These are phyloP conservation scores for Ustilago vetiveriae DNA, from an alignment of 1,284 basidiomycete genomes.

Conservation along the genomic window DNA sequence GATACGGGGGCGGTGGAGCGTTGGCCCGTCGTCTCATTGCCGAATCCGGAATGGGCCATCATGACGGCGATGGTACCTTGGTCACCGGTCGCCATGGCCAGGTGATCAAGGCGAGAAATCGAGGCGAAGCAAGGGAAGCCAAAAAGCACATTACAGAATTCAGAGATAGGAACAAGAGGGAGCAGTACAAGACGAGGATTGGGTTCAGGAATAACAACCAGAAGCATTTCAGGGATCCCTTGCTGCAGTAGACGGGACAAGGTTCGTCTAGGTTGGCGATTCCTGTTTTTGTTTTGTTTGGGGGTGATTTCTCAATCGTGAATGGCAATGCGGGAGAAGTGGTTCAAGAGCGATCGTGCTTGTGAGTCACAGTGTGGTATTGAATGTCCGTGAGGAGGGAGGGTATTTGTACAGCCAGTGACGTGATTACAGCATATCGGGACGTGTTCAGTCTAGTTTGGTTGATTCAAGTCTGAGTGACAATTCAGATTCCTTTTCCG, in stretches of 20 bases:
- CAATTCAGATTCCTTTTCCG: too few relatives aligned
- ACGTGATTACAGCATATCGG: too few relatives aligned
- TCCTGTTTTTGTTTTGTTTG: neutral
- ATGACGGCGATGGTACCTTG: slow-evolving; percentile 36
- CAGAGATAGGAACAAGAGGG: slow-evolving; percentile 79
- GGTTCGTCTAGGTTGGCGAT: neutral
- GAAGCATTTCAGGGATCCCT: slow-evolving; percentile 65
- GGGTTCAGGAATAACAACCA: slow-evolving; percentile 64
- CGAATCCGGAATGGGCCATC: slow-evolving; percentile 43
- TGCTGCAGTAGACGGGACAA: slow-evolving; percentile 54
- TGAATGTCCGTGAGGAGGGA: too few relatives aligned
- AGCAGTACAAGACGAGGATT: slow-evolving; percentile 83
- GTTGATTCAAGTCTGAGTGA: slow-evolving; percentile 18
- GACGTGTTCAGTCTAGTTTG: slow-evolving; percentile 6
- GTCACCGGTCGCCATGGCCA: slow-evolving; percentile 55
- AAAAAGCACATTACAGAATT: slow-evolving; percentile 86
- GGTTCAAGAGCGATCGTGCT: too few relatives aligned
- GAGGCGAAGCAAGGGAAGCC: slow-evolving; percentile 91
- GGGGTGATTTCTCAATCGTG: too few relatives aligned
- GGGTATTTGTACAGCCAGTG: too few relatives aligned
- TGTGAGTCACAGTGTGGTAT: too few relatives aligned
- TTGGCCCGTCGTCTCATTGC: slow-evolving; percentile 56
- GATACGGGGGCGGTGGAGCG: slow-evolving; percentile 44
- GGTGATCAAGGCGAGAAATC: slow-evolving; percentile 73
- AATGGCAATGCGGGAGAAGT: too few relatives aligned